Conservation (phyloP, 208 protist species). For the Crithidia expoeki region DNA sequence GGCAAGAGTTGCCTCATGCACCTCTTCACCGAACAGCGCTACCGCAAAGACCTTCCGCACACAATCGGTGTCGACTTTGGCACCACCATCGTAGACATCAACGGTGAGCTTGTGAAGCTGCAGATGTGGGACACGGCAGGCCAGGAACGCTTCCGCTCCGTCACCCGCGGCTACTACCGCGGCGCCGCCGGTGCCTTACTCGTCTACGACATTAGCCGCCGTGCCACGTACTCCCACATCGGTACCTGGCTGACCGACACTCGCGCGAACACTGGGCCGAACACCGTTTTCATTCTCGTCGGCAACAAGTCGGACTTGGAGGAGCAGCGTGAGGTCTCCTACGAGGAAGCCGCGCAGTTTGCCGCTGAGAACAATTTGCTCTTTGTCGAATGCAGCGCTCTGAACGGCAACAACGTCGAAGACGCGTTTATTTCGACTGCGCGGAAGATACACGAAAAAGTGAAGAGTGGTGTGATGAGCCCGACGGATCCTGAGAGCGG, state of each 20-base stretch:
- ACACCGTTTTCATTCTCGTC: conserved; percentile 91
- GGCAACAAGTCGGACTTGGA: conserved; percentile 97
- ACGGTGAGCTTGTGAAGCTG: conserved; percentile 96
- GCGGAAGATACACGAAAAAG: conserved; percentile 94
- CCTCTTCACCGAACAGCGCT: conserved; percentile 98
- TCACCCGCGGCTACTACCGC: conserved; percentile 96
- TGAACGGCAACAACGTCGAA: conserved; percentile 94
- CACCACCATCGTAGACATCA: conserved; percentile 95
- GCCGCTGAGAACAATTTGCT: conserved; percentile 95
- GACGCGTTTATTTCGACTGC: conserved; percentile 94
- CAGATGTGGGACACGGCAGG: conserved; percentile 98
- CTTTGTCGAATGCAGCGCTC: conserved; percentile 95
- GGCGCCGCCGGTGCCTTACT: conserved; percentile 95
- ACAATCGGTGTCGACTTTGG: conserved; percentile 99
- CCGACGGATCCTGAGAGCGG: conserved; percentile 76
- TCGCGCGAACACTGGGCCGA: conserved; percentile 84
- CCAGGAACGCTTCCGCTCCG: conserved; percentile 90
- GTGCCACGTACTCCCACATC: conserved; percentile 86
- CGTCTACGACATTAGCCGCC: conserved; percentile 95
- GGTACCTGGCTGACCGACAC: conserved; percentile 96
- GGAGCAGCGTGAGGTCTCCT: conserved; percentile 95
- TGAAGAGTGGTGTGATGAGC: conserved; percentile 92
- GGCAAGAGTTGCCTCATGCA: conserved; percentile 98
- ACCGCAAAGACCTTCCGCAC: conserved; percentile 94
- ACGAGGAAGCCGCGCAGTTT: conserved; percentile 95